A percentile compares a stretch with the other conserved stretches of the same genome.
These are phyloP conservation scores for Hymenotorrendiella dingleyae DNA, from an alignment of 2,329 filamentous ascomycete species.

Conservation along the genomic window DNA sequence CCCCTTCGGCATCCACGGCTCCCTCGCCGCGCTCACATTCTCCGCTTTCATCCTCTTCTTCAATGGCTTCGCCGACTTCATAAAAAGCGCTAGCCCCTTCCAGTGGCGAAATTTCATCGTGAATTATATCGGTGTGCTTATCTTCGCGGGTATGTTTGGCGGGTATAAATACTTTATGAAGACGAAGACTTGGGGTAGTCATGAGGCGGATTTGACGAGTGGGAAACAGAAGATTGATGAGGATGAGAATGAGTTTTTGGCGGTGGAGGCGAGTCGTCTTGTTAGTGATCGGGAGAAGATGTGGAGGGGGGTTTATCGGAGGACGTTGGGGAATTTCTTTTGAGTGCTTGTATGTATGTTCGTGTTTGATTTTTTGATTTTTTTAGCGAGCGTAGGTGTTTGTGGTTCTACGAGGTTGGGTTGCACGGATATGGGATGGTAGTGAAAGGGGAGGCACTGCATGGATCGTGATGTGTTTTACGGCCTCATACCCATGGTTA, in stretches of 20 bases:
- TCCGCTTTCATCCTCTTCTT: conserved; percentile 71
- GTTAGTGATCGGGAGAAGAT: conserved; percentile 13
- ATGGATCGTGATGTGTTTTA: too few relatives aligned
- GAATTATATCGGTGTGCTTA: conserved; percentile 56
- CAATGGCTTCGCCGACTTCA: conserved; percentile 78
- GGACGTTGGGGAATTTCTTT: conserved; percentile 24
- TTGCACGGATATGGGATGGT: too few relatives aligned
- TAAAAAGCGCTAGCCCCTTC: conserved; percentile 53
- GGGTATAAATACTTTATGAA: conserved; percentile 46
- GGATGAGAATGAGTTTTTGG: conserved; percentile 43
- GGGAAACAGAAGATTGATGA: conserved; percentile 56
- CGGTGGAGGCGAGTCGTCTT: conserved; percentile 15
- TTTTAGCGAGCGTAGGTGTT: too few relatives aligned
- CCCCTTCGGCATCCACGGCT: conserved; percentile 68
- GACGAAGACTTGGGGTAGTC: conserved; percentile 39
- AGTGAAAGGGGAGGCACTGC: too few relatives aligned
- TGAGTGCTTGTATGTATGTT: conserved; percentile 11
- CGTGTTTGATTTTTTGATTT: not conserved
- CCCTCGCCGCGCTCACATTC: conserved; percentile 61
- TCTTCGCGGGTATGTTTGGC: conserved; percentile 54
- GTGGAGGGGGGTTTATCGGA: conserved; percentile 16
- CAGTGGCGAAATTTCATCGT: conserved; percentile 62
- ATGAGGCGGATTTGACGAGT: conserved; percentile 48
- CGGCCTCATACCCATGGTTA: too few relatives aligned
- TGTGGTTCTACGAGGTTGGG: too few relatives aligned